Percentiles rank a stretch among this genome's conserved stretches.
phyloP scores from a whole-genome alignment of 805 yeast species.

The Kodamaea hsintzibuensis region DNA sequence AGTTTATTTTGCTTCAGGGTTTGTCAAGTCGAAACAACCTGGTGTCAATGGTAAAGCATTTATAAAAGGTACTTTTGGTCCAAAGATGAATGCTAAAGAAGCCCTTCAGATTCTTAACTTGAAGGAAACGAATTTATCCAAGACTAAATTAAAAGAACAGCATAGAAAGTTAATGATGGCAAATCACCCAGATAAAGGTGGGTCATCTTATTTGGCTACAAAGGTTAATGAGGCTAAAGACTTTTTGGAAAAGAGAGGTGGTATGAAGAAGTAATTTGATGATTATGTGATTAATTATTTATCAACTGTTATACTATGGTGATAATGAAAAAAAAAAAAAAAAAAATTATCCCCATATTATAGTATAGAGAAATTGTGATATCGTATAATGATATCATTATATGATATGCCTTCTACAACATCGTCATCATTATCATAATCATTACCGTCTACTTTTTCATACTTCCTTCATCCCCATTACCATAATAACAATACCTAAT shows the following conservation, averaged over 20 bases:
- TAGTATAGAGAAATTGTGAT: too few relatives aligned
- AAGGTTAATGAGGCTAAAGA: constrained; percentile 93
- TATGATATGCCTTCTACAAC: not conserved
- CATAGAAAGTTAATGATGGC: constrained; percentile 84
- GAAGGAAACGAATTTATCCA: constrained; percentile 62
- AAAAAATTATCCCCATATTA: too few relatives aligned
- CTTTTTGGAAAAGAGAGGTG: constrained; percentile 70
- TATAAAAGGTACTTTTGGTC: constrained; percentile 84
- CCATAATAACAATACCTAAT: not conserved
- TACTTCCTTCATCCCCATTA: too few relatives aligned
- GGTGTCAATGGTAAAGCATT: constrained; percentile 67
- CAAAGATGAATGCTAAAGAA: constrained; percentile 87
- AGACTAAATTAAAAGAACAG: constrained; percentile 68
- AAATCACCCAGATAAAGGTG: constrained; percentile 95
- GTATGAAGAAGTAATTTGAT: constrained; percentile 36
- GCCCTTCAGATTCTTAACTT: constrained; percentile 83
- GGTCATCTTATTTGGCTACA: constrained; percentile 84
- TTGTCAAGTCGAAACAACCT: constrained; percentile 66
- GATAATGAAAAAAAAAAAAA: too few relatives aligned
- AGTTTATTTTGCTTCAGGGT: constrained; percentile 65
- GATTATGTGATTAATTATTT: too few relatives aligned
- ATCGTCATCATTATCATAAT: not conserved
- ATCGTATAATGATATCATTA: not conserved
- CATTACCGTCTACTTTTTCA: not conserved
- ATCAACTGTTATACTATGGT: too few relatives aligned